These are phyloP conservation scores for Chaetothyriales sp. DNA, from an alignment of 2,329 filamentous ascomycete species.

Conservation along the genomic window DNA sequence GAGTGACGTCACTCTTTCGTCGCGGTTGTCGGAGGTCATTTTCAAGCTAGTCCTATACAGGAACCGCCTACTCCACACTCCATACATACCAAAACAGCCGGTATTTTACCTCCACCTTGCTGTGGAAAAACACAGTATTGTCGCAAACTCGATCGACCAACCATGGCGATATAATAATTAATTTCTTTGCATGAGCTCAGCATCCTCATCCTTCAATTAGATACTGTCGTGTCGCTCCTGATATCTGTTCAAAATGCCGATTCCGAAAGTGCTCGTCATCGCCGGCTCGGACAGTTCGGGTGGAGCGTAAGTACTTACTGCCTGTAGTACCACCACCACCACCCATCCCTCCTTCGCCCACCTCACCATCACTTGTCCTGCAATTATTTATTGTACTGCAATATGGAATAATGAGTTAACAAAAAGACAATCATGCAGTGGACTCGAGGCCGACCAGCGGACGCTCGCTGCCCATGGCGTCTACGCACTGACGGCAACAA, in stretches of 20 bases:
- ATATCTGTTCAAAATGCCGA: conserved; percentile 19
- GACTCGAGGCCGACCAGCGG: conserved; percentile 90
- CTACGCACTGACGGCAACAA: conserved; percentile 93
- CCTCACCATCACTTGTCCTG: too few species aligned
- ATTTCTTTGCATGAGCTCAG: background rate
- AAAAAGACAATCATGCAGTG: conserved; percentile 39
- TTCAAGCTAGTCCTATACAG: too few species aligned
- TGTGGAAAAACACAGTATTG: too few species aligned
- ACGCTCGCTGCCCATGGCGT: conserved; percentile 81
- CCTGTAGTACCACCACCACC: conserved; percentile 1
- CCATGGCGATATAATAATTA: background rate
- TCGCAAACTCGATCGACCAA: too few species aligned
- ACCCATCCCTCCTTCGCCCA: background rate
- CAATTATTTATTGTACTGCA: background rate
- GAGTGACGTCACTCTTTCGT: too few species aligned
- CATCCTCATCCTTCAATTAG: background rate
- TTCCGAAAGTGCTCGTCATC: conserved; percentile 55
- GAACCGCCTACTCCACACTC: too few species aligned
- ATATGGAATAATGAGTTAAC: conserved; percentile 3
- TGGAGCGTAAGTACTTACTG: conserved; percentile 51
- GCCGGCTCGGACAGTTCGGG: conserved; percentile 84
- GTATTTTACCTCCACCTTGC: too few species aligned
- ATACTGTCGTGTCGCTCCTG: background rate
- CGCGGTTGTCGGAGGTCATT: too few species aligned
- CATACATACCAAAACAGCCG: too few species aligned